Evolutionary conservation across 2,329 filamentous ascomycete species (phyloP), one percentile per base, ranked within the genome.

Genomic region (Corynespora cassiicola): DNA sequence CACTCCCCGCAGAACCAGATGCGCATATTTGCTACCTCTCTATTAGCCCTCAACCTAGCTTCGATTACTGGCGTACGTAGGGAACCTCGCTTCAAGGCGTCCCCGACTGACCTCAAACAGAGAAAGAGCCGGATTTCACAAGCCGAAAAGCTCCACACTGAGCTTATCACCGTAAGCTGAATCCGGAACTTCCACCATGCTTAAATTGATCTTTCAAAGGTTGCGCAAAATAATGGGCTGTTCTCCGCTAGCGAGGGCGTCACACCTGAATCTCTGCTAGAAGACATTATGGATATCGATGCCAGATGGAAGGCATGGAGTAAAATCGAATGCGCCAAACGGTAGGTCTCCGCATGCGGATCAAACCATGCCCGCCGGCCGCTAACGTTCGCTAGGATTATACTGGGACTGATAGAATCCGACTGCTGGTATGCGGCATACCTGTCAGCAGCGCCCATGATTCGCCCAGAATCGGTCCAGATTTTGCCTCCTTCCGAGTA

Each of bases 241-340:
- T 78, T 80, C 39, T 69, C 70, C 10, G 70, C 71, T 4, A 74
- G 66, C 5, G 76, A 79, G 46, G 52, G 54, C 16, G 44, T 47
- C 4, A 44, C 56, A 12, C 49, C 63, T 2, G 64, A 62, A 26
- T 67, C 70, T 12, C 52, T 77, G 3, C 69, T 76, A 15, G 72
- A 75, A 17, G 61, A 68, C 4, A 64, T 75, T 6, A 56, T 70
- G 10, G 71, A 75, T 44, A 64, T 73, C 21, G 72, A 77, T 31
- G 58, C 66, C 16, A 62, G 70, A 48, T 80, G 77, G 77, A 76
- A 74, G 48, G 72, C 74, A 2, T 80, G 77, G 77, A 70, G 72
- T 44, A 73, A 74, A 31, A 68, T 79, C 6, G 77, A 80, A 55
- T 77, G 74, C 30, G 68, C 67, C 0, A 79, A 79, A 52, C 67